Conservation (phyloP, 352 stramenopile species). For the Pythium aristosporum region DNA sequence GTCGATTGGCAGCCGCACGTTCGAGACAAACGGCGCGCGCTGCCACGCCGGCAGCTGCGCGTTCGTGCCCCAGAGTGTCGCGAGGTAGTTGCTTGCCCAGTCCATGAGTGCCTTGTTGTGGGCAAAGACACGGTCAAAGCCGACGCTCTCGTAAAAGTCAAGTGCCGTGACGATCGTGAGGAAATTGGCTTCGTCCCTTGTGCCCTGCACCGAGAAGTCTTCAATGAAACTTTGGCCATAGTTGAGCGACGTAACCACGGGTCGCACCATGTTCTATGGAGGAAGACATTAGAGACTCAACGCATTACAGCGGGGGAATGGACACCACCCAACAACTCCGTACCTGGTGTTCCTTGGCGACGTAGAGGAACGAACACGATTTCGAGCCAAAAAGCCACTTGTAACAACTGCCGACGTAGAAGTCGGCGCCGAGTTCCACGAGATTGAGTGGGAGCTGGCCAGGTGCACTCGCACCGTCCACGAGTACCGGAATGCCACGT, state of each 20-base stretch:
- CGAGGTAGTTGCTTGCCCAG: constrained; percentile 76
- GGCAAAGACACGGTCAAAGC: constrained; percentile 65
- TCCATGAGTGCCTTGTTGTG: constrained; percentile 87
- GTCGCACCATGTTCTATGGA: constrained; percentile 59
- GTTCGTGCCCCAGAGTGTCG: constrained; percentile 72
- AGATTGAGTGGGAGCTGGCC: constrained; percentile 75
- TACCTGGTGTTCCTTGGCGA: constrained; percentile 65
- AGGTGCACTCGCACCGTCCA: constrained; percentile 75
- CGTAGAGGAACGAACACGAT: constrained; percentile 82
- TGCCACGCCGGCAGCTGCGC: constrained; percentile 72
- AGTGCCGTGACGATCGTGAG: constrained; percentile 78
- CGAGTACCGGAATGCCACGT: constrained; percentile 71
- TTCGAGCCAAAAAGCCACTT: constrained; percentile 89
- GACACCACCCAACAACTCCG: neutral
- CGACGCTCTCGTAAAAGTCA: constrained; percentile 84
- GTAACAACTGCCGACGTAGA: constrained; percentile 83
- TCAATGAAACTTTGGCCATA: constrained; percentile 82
- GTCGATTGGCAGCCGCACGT: constrained; percentile 70
- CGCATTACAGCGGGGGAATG: neutral
- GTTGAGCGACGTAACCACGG: constrained; percentile 77
- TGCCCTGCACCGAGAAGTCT: constrained; percentile 84
- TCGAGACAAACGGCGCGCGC: constrained; percentile 78
- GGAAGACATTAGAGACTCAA: neutral
- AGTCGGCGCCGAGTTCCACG: constrained; percentile 64
- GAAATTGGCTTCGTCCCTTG: constrained; percentile 81